Base-by-base conservation (phyloP, 2,329 filamentous ascomycete species). In the Claviceps pusilla region DNA sequence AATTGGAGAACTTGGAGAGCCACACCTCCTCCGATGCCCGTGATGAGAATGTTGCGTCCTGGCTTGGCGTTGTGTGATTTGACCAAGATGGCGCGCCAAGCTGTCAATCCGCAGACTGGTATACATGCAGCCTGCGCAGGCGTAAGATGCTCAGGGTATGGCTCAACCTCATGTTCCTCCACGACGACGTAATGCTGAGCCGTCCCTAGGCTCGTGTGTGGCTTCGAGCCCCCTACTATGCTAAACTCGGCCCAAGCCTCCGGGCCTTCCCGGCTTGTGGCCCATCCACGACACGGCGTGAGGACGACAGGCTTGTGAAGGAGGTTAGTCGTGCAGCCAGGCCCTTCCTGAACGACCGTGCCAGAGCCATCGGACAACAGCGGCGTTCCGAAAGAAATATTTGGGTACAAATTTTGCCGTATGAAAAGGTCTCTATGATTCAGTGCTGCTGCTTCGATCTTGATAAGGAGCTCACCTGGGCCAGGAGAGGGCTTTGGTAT, bases 351-450 rank as follows among this genome's bases (percentile, higher is more conserved):
- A 35, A 83, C 76, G 4, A 96, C 87, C 54, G 78, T 72, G 54
- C 89, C 91, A 60, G 78, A 83, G 60, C 88, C 91, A 66, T 97
- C 91, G 56, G 89, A 82, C 31, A 95, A 78, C 43, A 97, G 73
- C 1, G 91, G 88, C 6, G 83, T 75, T 56, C 79, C 77, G 69
- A 95, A 95, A 12, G 86, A 84, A 52, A 89, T 85, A 61, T 80
- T 84, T 0, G 91, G 91, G 73, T 97, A 97, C 42, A 95, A 81
- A 65, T 90, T 84, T 68, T 93, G 89, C 52, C 91, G 87, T 69
- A 95, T 86, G 73, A 96, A 97, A 61, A 95, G 81, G 69, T 97
- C 91, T 62, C 91, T 86, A 73, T 96, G 91, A 73, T 97, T 97
- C 51, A 97, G 82, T 11, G 90, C 86, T 1, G 84, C 87, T 52